phyloP scores from a whole-genome alignment of 371 early-diverging fungal species.

The Dinochytrium kinnereticum region DNA sequence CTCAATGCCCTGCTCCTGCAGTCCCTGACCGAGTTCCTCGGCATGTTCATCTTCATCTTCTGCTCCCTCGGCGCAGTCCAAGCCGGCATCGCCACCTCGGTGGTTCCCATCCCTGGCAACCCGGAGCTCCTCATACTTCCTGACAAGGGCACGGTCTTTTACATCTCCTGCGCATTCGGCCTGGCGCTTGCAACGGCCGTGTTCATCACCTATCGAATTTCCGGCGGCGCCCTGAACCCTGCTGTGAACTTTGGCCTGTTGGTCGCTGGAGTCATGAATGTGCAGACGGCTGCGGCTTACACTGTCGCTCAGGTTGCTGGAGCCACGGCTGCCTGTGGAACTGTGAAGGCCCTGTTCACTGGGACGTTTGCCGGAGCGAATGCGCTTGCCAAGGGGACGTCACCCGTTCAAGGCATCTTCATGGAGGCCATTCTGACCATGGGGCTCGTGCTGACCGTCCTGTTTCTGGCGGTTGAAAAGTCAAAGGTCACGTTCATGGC shows the following conservation, averaged over 20 bases:
- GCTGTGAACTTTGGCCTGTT: constrained; percentile 58
- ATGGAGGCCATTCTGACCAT: constrained; percentile 60
- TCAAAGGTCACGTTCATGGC: constrained; percentile 51
- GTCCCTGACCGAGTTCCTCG: constrained; percentile 23
- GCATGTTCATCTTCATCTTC: constrained; percentile 60
- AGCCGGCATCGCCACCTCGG: constrained; percentile 29
- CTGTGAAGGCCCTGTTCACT: constrained; percentile 49
- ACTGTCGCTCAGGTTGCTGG: constrained; percentile 60
- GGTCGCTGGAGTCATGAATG: constrained; percentile 52
- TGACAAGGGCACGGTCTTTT: too few species aligned
- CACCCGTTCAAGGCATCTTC: constrained; percentile 53
- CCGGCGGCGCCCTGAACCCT: constrained; percentile 65
- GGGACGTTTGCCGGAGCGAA: constrained; percentile 44
- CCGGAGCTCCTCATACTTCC: too few species aligned
- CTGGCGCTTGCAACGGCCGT: constrained; percentile 59
- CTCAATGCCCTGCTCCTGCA: constrained; percentile 17
- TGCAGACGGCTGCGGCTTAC: constrained; percentile 52
- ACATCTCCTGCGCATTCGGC: constrained; percentile 19
- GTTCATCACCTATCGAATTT: constrained; percentile 57
- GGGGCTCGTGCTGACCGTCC: constrained; percentile 52
- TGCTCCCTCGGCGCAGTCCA: constrained; percentile 60
- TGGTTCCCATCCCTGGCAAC: too few species aligned
- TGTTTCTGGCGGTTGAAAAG: constrained; percentile 58
- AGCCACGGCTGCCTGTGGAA: constrained; percentile 60
- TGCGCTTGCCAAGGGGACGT: constrained; percentile 28